Evolutionary conservation across 371 early-diverging fungal species (phyloP).

Genomic region (Mortierella sp.): DNA sequence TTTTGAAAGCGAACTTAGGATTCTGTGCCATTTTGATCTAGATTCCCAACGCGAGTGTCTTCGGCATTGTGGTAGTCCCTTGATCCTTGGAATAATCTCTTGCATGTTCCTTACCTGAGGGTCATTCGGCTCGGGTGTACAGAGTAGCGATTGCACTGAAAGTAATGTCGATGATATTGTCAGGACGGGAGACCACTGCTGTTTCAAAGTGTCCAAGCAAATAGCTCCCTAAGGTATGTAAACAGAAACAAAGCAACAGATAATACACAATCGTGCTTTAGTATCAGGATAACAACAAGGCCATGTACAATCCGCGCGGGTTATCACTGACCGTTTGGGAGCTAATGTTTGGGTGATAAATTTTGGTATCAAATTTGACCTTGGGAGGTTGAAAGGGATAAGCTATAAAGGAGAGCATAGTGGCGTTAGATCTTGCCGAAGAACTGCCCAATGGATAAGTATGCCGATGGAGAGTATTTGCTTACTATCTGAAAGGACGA

Average conservation of each 20-base stretch:
- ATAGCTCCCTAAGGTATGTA: conserved; percentile 59
- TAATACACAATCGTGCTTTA: too few species aligned
- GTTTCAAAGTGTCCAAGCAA: conserved; percentile 62
- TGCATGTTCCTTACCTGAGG: conserved; percentile 56
- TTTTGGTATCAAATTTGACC: conserved; percentile 62
- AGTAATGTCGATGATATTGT: conserved; percentile 58
- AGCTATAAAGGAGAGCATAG: conserved; percentile 10
- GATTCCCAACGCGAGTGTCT: too few species aligned
- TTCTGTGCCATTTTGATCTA: too few species aligned
- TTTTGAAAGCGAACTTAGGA: too few species aligned
- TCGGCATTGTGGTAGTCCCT: too few species aligned
- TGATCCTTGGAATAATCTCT: too few species aligned
- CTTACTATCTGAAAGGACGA: conserved; percentile 48
- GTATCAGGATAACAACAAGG: too few species aligned
- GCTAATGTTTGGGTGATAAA: conserved; percentile 67
- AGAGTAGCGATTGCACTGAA: conserved; percentile 63
- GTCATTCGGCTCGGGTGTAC: conserved; percentile 63
- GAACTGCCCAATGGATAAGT: not conserved
- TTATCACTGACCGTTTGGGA: conserved; percentile 62
- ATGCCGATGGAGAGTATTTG: not conserved
- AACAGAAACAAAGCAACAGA: not conserved
- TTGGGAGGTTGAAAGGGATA: conserved; percentile 67
- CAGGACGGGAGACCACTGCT: conserved; percentile 66
- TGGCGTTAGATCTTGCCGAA: not conserved
- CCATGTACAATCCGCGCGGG: too few species aligned